A percentile compares a stretch with the other conserved stretches of the same genome.
Evolutionary conservation across 148 eudicot genomes (phyloP).

Genomic region (Rhododendron kiyosumense): DNA sequence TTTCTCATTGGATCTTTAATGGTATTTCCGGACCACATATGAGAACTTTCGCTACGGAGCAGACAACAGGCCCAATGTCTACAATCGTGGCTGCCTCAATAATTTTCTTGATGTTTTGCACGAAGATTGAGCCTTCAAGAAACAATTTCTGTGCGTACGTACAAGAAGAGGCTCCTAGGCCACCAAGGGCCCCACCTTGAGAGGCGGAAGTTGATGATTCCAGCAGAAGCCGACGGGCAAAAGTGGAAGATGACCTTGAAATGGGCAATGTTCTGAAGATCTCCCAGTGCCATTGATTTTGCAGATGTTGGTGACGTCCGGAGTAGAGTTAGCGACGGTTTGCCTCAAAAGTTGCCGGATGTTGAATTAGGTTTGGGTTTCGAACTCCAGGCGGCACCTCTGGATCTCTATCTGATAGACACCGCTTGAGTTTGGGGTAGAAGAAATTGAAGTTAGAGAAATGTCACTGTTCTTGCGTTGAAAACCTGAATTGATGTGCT

Average conservation of each 20-base stretch:
- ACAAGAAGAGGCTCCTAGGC: constrained; percentile 41
- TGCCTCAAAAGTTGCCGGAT: constrained; percentile 28
- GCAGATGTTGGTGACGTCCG: constrained; percentile 14
- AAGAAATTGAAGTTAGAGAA: constrained; percentile 29
- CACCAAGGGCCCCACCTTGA: constrained; percentile 24
- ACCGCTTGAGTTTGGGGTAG: constrained; percentile 15
- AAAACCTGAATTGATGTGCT: constrained; percentile 16
- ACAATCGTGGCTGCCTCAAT: constrained; percentile 46
- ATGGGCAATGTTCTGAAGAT: constrained; percentile 58
- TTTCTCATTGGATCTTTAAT: not conserved
- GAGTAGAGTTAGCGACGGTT: constrained; percentile 31
- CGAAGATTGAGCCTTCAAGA: constrained; percentile 47
- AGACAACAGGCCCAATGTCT: constrained; percentile 44
- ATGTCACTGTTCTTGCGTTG: constrained; percentile 22
- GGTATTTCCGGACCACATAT: constrained; percentile 55
- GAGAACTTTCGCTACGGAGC: constrained; percentile 65
- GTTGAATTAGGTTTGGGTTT: constrained; percentile 21
- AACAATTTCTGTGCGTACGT: constrained; percentile 44
- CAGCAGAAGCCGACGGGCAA: constrained; percentile 33
- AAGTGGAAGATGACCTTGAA: constrained; percentile 69
- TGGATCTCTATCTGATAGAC: constrained; percentile 7
- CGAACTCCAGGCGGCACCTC: constrained; percentile 21
- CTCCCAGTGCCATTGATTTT: constrained; percentile 51
- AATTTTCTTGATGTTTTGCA: constrained; percentile 58
- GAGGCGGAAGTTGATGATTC: constrained; percentile 18